These are phyloP conservation scores for Teratosphaeria nubilosa DNA, from an alignment of 2,329 filamentous ascomycete species.

Conservation along the genomic window DNA sequence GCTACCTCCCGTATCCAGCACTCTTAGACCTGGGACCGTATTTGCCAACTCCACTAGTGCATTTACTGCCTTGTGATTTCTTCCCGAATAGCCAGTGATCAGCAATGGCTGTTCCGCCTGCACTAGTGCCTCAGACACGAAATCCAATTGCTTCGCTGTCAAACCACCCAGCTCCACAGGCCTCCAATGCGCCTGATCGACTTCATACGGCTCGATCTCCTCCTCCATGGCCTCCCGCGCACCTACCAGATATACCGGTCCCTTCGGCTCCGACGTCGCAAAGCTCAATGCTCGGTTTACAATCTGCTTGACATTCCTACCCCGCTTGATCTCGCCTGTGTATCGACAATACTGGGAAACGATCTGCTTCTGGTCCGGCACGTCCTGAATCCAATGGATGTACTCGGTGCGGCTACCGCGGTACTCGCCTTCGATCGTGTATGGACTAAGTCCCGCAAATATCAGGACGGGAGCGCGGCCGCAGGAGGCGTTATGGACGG, in stretches of 20 bases:
- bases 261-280: constrained; percentile 64
- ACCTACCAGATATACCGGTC: constrained; percentile 69
- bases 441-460: constrained; percentile 68
- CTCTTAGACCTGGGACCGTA: constrained; percentile 56
- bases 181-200: constrained; percentile 62
- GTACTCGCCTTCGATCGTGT: constrained; percentile 67
- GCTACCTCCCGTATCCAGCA: constrained; percentile 66
- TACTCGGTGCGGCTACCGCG: constrained; percentile 70
- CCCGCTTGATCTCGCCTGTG: constrained; percentile 70
- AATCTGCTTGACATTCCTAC: constrained; percentile 79
- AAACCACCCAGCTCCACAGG: constrained; percentile 58
- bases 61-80: constrained; percentile 53
- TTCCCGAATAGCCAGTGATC: constrained; percentile 60
- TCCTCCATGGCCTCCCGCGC: constrained; percentile 78
- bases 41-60: constrained; percentile 59
- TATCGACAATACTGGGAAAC: constrained; percentile 80
- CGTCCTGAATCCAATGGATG: constrained; percentile 80
- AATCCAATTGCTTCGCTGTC: constrained; percentile 42
- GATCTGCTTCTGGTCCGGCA: constrained; percentile 72
- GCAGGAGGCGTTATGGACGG: constrained; percentile 68
- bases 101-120: constrained; percentile 57
- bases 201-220: constrained; percentile 61
- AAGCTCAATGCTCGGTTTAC: constrained; percentile 78
- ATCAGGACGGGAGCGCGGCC: constrained; percentile 66
- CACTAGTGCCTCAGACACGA: constrained; percentile 54